Evolutionary conservation across 2,329 filamentous ascomycete genomes (phyloP).

Genomic region (Hypoxylon sp.): DNA sequence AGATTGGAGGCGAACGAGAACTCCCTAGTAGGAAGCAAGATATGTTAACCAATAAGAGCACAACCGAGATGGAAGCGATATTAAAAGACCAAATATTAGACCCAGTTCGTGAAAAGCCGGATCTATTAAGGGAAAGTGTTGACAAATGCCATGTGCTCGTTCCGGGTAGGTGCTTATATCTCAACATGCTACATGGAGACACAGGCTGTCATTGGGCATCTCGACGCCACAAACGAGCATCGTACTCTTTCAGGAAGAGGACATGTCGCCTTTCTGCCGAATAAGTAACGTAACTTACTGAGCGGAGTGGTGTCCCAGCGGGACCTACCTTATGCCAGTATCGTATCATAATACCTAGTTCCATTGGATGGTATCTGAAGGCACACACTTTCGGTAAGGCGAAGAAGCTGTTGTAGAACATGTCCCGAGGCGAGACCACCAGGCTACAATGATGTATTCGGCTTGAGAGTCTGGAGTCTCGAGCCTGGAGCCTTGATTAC

Average conservation of each 20-base stretch:
- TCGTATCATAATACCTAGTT: conserved; percentile 4
- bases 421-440: background rate
- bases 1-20: conserved; percentile 18
- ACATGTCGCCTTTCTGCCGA: conserved; percentile 10
- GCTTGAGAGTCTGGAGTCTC: background rate
- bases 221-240: conserved; percentile 36
- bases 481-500: background rate
- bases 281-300: conserved; percentile 12
- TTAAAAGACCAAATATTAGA: conserved; percentile 17
- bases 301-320: conserved; percentile 1
- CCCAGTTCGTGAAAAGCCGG: conserved; percentile 18
- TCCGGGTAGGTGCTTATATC: conserved; percentile 42
- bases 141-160: conserved; percentile 41
- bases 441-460: background rate
- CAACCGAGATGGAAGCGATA: conserved; percentile 19
- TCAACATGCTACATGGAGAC: conserved; percentile 22
- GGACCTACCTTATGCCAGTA: conserved; percentile 5
- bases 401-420: conserved; percentile 13
- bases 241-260: conserved; percentile 16
- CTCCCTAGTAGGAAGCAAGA: conserved; percentile 7
- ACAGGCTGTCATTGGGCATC: conserved; percentile 36
- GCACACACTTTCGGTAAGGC: conserved; percentile 2
- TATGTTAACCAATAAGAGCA: conserved; percentile 18
- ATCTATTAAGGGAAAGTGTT: conserved; percentile 14
- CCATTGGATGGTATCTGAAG: conserved; percentile 12